Percentiles rank a stretch among this genome's conserved stretches.
Evolutionary conservation across 352 stramenopile genomes (phyloP).

Genomic region (Pythium brachiatum): DNA sequence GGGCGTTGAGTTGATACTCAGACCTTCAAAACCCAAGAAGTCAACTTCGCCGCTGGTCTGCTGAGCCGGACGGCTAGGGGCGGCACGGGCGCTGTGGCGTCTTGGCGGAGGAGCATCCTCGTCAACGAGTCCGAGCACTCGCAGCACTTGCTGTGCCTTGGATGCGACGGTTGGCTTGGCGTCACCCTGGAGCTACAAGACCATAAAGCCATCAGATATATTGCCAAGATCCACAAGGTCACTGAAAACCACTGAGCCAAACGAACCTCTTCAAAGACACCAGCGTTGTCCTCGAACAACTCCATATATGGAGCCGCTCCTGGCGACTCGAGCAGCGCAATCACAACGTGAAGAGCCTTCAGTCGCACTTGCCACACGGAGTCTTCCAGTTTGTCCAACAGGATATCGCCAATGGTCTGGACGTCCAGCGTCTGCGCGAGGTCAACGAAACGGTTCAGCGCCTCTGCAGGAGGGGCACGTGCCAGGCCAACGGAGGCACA

Average conservation of each 20-base stretch:
- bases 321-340: constrained; percentile 73
- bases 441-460: constrained; percentile 81
- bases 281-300: constrained; percentile 83
- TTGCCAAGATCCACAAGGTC: neutral
- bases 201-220: neutral
- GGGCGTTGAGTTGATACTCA: constrained; percentile 40
- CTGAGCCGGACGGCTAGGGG: constrained; percentile 20
- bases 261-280: constrained; percentile 71
- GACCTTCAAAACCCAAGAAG: constrained; percentile 66
- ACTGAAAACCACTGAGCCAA: neutral
- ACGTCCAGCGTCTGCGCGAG: constrained; percentile 81
- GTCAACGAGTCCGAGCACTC: constrained; percentile 59
- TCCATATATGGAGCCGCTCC: constrained; percentile 62
- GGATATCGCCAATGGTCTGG: constrained; percentile 83
- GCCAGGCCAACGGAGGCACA: constrained; percentile 74
- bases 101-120: constrained; percentile 36
- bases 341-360: constrained; percentile 80
- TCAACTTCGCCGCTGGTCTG: constrained; percentile 51
- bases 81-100: constrained; percentile 1
- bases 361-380: constrained; percentile 78
- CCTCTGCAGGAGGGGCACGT: constrained; percentile 70
- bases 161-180: constrained; percentile 75
- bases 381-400: constrained; percentile 87
- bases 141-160: constrained; percentile 71
- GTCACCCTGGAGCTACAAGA: constrained; percentile 55